Base-by-base conservation (phyloP, 1,139 yeast species). In the Debaryomyces coudertii region DNA sequence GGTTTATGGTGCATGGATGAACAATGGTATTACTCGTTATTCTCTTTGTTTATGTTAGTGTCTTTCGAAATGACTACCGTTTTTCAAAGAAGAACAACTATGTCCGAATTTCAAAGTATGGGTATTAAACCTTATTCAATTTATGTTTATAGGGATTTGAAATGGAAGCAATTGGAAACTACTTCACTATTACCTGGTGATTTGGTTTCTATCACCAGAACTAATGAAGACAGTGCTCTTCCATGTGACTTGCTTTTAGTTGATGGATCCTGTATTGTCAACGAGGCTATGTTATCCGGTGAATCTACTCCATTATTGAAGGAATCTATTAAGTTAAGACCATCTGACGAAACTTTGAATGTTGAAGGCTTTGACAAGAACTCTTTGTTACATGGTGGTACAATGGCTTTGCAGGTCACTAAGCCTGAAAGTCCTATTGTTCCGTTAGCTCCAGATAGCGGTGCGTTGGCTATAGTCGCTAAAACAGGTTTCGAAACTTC, bases 271-370 rank as follows among this genome's bases (percentile, higher is more conserved):
- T 95, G 95, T 49, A 92, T 92, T 63, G 95, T 92, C 40, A 92
- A 92, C 62, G 99, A 92, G 73, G 98, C 98, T 28, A 92, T 92
- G 98, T 83, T 92, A 50, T 88, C 97, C 4, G 99, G 99, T 65
- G 99, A 93, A 72, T 89, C 97, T 6, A 93, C 99, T 40, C 99
- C 99, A 7, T 75, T 93, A 56, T 81, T 95, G 62, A 93, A 93
- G 65, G 99, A 93, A 69, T 87, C 96, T 2, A 81, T 92, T 53
- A 84, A 82, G 55, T 80, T 89, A 56, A 88, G 99, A 68, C 96
- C 96, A 24, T 69, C 75, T 23, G 68, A 77, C 20, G 97, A 89
- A 42, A 57, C 55, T 3, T 74, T 90, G 54, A 87, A 87, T 54
- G 71, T 87, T 4, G 95, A 89, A 47, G 92, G 95, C 28, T 63